Conservation (phyloP, 1,284 basidiomycete genomes). For the Vanrija sp. region DNA sequence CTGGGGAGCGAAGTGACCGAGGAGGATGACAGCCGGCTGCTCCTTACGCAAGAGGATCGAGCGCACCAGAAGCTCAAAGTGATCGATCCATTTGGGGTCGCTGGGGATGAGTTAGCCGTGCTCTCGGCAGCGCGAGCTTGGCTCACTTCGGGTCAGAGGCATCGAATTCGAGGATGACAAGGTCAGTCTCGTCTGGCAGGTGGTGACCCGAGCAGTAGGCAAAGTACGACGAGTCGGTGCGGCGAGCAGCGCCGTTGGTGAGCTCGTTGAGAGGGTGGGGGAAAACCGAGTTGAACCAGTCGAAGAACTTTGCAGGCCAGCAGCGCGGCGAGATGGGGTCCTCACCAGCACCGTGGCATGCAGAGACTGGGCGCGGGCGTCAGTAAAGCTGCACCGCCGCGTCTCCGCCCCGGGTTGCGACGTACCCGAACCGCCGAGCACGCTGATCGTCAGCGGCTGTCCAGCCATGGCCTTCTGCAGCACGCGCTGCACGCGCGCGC, state of each 20-base stretch:
- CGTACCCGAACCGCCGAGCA: conserved; percentile 82
- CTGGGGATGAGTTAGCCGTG: conserved; percentile 48
- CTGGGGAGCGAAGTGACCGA: conserved; percentile 88
- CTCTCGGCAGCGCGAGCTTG: too few relatives aligned
- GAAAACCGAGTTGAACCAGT: conserved; percentile 92
- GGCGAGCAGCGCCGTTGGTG: conserved; percentile 90
- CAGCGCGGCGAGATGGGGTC: conserved; percentile 79
- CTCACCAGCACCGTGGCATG: conserved; percentile 88
- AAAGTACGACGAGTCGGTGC: conserved; percentile 86
- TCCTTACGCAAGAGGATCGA: conserved; percentile 82
- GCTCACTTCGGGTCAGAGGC: conserved; percentile 77
- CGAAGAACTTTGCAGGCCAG: conserved; percentile 87
- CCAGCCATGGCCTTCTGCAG: conserved; percentile 80
- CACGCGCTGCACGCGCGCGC: conserved; percentile 74
- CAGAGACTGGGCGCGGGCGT: conserved; percentile 60
- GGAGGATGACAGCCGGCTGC: conserved; percentile 79
- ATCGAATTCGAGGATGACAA: conserved; percentile 90
- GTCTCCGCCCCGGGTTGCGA: conserved; percentile 16
- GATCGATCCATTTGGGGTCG: conserved; percentile 65
- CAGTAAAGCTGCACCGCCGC: not conserved
- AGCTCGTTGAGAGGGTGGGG: conserved; percentile 90
- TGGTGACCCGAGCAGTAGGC: conserved; percentile 87
- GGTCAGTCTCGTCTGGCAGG: conserved; percentile 82
- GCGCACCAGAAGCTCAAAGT: conserved; percentile 85
- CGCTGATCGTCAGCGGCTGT: conserved; percentile 81